These are phyloP conservation scores for Niebla homalea DNA, from an alignment of 495 filamentous ascomycete species.

Conservation along the genomic window DNA sequence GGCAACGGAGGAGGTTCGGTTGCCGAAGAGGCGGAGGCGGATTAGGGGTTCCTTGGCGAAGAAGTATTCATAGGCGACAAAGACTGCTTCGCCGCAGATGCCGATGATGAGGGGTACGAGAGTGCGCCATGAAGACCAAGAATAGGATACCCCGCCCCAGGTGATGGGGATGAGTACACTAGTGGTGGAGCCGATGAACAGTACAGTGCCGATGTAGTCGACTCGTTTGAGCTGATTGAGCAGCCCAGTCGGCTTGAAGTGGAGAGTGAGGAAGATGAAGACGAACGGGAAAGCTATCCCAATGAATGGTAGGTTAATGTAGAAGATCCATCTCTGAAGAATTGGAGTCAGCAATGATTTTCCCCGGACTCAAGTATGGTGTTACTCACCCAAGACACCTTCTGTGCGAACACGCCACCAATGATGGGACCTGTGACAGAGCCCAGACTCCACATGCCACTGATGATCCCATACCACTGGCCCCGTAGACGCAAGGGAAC, in stretches of 20 bases:
- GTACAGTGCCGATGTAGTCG: slow-evolving; percentile 45
- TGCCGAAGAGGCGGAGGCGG: slow-evolving; percentile 31
- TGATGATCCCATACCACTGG: slow-evolving; percentile 37
- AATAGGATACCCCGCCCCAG: slow-evolving; percentile 40
- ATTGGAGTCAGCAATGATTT: background rate
- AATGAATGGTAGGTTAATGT: slow-evolving; percentile 44
- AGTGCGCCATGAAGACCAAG: slow-evolving; percentile 38
- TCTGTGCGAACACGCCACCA: slow-evolving; percentile 54
- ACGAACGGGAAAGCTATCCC: slow-evolving; percentile 33
- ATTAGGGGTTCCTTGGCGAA: slow-evolving; percentile 35
- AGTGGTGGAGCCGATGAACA: slow-evolving; percentile 33
- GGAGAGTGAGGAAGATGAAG: slow-evolving; percentile 35
- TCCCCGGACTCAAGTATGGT: background rate
- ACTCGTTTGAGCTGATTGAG: slow-evolving; percentile 34
- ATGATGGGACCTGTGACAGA: slow-evolving; percentile 55
- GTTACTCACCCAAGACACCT: slow-evolving; percentile 42
- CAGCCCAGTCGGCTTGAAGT: slow-evolving; percentile 26
- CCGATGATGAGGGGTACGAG: slow-evolving; percentile 47
- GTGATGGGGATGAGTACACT: slow-evolving; percentile 21
- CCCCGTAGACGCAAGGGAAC: slow-evolving; percentile 31
- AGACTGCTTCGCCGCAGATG: slow-evolving; percentile 28
- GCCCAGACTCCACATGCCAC: slow-evolving; percentile 51
- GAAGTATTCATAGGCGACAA: slow-evolving; percentile 35
- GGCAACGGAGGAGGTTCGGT: slow-evolving; percentile 28
- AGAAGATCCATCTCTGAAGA: slow-evolving; percentile 36